phyloP scores from a whole-genome alignment of 805 yeast genomes.

The Lachancea sp. region DNA sequence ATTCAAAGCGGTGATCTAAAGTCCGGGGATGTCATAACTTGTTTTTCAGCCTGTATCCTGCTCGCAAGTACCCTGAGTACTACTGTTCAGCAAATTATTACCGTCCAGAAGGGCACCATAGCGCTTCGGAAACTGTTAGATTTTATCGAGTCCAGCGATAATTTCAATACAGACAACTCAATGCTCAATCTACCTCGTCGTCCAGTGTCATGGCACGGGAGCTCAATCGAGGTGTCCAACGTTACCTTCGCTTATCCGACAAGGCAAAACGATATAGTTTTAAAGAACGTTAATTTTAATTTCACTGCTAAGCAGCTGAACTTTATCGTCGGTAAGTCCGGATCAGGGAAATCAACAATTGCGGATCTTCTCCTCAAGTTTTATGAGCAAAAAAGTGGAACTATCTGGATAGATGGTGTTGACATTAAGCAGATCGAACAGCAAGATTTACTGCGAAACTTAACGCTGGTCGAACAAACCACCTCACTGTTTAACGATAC shows the following conservation, averaged over 20 bases:
- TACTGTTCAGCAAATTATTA: conserved; percentile 50
- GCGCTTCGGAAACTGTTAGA: conserved; percentile 49
- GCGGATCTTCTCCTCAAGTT: conserved; percentile 55
- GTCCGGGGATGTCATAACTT: conserved; percentile 66
- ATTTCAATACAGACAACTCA: neutral
- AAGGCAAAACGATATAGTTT: conserved; percentile 41
- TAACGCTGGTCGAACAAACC: conserved; percentile 70
- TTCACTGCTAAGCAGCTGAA: conserved; percentile 44
- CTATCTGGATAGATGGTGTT: conserved; percentile 50
- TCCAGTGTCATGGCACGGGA: conserved; percentile 1
- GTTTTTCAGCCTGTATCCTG: conserved; percentile 74
- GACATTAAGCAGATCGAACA: conserved; percentile 39
- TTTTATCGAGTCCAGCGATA: conserved; percentile 30
- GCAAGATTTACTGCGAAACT: conserved; percentile 51
- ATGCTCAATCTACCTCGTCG: neutral
- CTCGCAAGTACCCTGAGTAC: conserved; percentile 57
- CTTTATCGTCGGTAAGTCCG: conserved; percentile 80
- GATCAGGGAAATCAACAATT: conserved; percentile 88
- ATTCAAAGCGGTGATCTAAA: conserved; percentile 44
- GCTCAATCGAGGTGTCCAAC: conserved; percentile 42
- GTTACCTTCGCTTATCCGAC: conserved; percentile 62
- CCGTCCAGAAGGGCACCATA: conserved; percentile 64
- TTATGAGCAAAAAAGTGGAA: conserved; percentile 49
- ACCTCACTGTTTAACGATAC: conserved; percentile 61
- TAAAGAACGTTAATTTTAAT: conserved; percentile 42